These are phyloP conservation scores for Graphilbum ipis-grandicollis DNA, from an alignment of 2,329 filamentous ascomycete species.

Conservation along the genomic window DNA sequence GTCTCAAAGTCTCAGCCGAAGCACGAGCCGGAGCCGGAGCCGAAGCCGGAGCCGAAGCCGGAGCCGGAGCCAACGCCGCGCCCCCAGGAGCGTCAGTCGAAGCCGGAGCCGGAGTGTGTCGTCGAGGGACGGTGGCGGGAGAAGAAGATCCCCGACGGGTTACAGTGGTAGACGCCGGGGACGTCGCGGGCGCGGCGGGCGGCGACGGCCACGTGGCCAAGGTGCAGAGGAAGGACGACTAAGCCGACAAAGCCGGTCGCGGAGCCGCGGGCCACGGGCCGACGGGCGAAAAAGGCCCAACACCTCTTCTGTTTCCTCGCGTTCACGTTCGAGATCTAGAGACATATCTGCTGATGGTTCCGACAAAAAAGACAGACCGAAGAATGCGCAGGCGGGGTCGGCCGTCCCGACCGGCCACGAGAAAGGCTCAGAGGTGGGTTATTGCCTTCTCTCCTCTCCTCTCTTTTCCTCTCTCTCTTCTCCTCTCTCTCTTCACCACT, in stretches of 20 bases:
- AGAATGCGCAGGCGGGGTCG: no score
- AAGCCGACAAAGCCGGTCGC: no score
- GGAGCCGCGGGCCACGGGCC: neutral
- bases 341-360: constrained; percentile 40
- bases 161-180: neutral
- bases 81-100: constrained; percentile 2
- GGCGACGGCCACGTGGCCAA: neutral
- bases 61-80: no score
- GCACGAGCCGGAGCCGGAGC: neutral
- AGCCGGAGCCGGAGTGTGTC: constrained; percentile 11
- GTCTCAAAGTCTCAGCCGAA: no score
- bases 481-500: neutral
- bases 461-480: neutral
- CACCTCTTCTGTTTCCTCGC: constrained; percentile 33
- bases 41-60: neutral
- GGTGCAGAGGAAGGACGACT: neutral
- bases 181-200: neutral
- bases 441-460: neutral
- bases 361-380: constrained; percentile 26
- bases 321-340: constrained; percentile 28
- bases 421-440: neutral
- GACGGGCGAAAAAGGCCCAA: constrained; percentile 23
- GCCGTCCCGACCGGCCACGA: no score
- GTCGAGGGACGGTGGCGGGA: neutral
- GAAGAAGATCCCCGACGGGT: neutral